Conservation (phyloP, 116 monocot genomes). For the Papilionanthe hybrid region DNA sequence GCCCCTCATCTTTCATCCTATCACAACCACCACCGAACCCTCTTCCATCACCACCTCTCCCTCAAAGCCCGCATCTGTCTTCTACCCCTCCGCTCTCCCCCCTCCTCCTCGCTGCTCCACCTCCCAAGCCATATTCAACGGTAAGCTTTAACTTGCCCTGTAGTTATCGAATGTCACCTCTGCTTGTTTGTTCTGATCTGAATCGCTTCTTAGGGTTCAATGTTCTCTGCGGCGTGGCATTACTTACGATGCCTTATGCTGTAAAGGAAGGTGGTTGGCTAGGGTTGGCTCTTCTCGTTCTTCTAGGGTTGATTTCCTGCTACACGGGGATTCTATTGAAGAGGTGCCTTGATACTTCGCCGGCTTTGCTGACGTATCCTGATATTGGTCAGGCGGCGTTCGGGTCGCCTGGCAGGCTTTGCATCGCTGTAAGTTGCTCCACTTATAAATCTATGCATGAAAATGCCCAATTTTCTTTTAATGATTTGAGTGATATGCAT, state of each 20-base stretch:
- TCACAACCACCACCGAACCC: too few relatives aligned
- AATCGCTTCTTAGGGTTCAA: slow-evolving; percentile 35
- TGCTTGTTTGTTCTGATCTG: background rate
- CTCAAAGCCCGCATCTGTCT: background rate
- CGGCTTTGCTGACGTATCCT: slow-evolving; percentile 49
- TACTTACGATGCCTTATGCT: slow-evolving; percentile 50
- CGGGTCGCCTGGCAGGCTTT: slow-evolving; percentile 29
- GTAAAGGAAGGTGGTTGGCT: slow-evolving; percentile 60
- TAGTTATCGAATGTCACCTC: too few relatives aligned
- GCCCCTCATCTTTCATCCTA: too few relatives aligned
- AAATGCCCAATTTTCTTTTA: too few relatives aligned
- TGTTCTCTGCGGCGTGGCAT: slow-evolving; percentile 64
- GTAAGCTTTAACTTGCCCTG: too few relatives aligned
- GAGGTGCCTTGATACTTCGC: slow-evolving; percentile 58
- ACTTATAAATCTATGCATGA: too few relatives aligned
- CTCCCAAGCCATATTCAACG: too few relatives aligned
- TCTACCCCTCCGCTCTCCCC: slow-evolving; percentile 19
- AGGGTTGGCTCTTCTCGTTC: slow-evolving; percentile 28
- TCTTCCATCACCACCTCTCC: too few relatives aligned
- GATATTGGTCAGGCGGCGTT: slow-evolving; percentile 69
- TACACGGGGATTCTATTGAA: slow-evolving; percentile 63
- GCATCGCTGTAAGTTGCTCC: background rate
- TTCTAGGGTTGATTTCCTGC: slow-evolving; percentile 37
- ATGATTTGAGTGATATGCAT: too few relatives aligned
- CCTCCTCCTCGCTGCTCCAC: slow-evolving; percentile 20